Conservation (phyloP, 2,329 filamentous ascomycete species). For the Pseudogymnoascus sp. region DNA sequence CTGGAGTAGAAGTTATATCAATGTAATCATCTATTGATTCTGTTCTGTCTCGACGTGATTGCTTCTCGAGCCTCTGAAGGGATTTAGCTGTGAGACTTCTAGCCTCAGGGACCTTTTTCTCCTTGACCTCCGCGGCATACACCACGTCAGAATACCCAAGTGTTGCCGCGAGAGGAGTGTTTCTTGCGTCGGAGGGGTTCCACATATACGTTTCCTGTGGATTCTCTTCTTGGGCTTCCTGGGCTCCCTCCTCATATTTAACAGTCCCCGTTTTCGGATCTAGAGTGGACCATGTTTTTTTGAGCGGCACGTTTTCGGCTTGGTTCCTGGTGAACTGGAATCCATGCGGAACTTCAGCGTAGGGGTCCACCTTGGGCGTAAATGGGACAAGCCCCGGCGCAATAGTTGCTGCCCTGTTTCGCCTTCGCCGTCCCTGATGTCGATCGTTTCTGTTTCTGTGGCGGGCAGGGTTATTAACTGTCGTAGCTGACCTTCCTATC, state of each 20-base stretch:
- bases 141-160: neutral
- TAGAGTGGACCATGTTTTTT: neutral
- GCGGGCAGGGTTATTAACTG: neutral
- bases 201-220: neutral
- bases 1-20: neutral
- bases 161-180: neutral
- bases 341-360: neutral
- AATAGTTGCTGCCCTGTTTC: neutral
- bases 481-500: neutral
- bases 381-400: neutral
- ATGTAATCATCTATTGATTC: neutral
- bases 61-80: neutral
- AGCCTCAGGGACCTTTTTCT: neutral
- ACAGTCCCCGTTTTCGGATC: neutral
- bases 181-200: neutral
- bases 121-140: neutral
- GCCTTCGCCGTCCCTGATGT: neutral
- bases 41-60: neutral
- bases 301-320: neutral
- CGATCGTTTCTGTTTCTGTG: neutral
- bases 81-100: neutral
- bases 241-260: neutral
- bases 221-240: neutral
- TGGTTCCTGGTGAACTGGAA: neutral
- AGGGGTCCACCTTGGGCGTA: neutral